Conservation (phyloP, 208 protist genomes). For the Trypanosoma mega region DNA sequence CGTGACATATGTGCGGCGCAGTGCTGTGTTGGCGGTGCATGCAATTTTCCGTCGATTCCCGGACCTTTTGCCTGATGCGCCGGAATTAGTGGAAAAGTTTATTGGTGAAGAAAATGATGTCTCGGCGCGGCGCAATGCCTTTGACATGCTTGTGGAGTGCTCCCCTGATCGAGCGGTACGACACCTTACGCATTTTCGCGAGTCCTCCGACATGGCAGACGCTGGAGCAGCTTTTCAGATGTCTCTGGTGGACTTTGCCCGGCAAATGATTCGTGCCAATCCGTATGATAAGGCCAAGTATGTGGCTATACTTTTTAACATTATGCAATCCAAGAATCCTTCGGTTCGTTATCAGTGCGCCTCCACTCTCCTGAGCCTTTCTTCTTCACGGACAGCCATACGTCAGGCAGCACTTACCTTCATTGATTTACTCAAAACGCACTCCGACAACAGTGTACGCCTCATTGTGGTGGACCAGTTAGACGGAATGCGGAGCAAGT, state of each 20-base stretch:
- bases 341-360: slow-evolving; percentile 97
- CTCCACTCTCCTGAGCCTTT: slow-evolving; percentile 93
- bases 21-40: slow-evolving; percentile 97
- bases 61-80: slow-evolving; percentile 96
- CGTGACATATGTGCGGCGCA: slow-evolving; percentile 96
- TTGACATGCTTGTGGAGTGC: slow-evolving; percentile 97
- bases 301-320: slow-evolving; percentile 93
- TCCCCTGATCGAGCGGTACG: slow-evolving; percentile 92
- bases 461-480: slow-evolving; percentile 97
- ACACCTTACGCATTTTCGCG: slow-evolving; percentile 91
- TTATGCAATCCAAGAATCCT: slow-evolving; percentile 91
- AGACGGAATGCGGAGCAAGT: slow-evolving; percentile 83
- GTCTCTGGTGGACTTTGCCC: slow-evolving; percentile 85
- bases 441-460: slow-evolving; percentile 98
- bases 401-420: slow-evolving; percentile 89
- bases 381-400: slow-evolving; percentile 95
- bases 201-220: slow-evolving; percentile 61
- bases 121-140: slow-evolving; percentile 95
- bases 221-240: slow-evolving; percentile 94
- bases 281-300: slow-evolving; percentile 92
- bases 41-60: slow-evolving; percentile 93
- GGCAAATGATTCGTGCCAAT: slow-evolving; percentile 79
- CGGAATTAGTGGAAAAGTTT: slow-evolving; percentile 95
- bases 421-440: slow-evolving; percentile 92
- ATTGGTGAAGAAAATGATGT: slow-evolving; percentile 90